Evolutionary conservation across 106 monocot species (phyloP).

Genomic region (Hemerocallis citrina): DNA sequence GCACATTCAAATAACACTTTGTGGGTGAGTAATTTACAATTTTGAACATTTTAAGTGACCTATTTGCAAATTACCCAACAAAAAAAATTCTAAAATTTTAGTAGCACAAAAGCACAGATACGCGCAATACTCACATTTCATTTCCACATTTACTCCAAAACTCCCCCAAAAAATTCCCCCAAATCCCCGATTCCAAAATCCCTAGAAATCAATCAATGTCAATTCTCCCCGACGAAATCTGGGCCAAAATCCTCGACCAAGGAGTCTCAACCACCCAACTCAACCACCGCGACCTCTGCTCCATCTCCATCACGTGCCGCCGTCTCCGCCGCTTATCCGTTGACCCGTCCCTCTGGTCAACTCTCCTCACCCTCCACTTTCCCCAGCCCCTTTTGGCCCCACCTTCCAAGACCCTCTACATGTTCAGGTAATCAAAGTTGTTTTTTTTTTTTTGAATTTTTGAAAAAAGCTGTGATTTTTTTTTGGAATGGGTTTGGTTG

Average conservation of each 20-base stretch:
- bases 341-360: conserved; percentile 61
- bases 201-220: no score
- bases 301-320: conserved; percentile 60
- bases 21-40: no score
- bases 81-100: no score
- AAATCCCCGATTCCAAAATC: no score
- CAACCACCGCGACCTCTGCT: conserved; percentile 68
- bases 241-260: conserved; percentile 56
- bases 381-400: conserved; percentile 2
- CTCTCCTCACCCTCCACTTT: conserved; percentile 60
- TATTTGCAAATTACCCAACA: no score
- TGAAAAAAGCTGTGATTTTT: background rate
- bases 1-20: no score
- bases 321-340: conserved; percentile 53
- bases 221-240: conserved; percentile 75
- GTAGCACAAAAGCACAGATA: no score
- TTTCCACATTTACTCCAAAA: no score
- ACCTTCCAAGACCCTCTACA: conserved; percentile 67
- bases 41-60: no score
- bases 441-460: background rate
- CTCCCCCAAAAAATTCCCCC: no score
- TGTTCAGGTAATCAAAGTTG: conserved; percentile 25
- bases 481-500: background rate
- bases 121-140: no score
- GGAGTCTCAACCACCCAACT: conserved; percentile 28